Evolutionary conservation across 345 rosid species (phyloP).

Genomic region (thale cress (Arabidopsis thaliana)): TAIR10.1 NC_003076.8:7315001-7315500

Average conservation of each 20-base stretch:
- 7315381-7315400: conserved; percentile 54
- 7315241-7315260: conserved; percentile 55
- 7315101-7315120: conserved; percentile 31
- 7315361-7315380: conserved; percentile 67
- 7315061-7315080: conserved; percentile 52
- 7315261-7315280: conserved; percentile 67
- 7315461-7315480: conserved; percentile 33
- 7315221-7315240: conserved; percentile 44
- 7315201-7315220: conserved; percentile 39
- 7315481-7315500: conserved; percentile 41
- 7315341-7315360: conserved; percentile 56
- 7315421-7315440: conserved; percentile 50
- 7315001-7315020: conserved; percentile 81
- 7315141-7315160: conserved; percentile 47
- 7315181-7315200: conserved; percentile 47
- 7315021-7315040: conserved; percentile 63
- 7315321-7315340: conserved; percentile 60
- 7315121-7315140: conserved; percentile 20
- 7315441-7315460: conserved; percentile 32
- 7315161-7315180: conserved; percentile 67
- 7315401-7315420: conserved; percentile 50
- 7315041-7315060: conserved; percentile 77
- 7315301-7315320: conserved; percentile 30
- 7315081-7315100: conserved; percentile 8
- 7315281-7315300: conserved; percentile 34